A percentile compares a stretch with the other conserved stretches of the same genome.
Conservation (phyloP, 1,284 basidiomycete species). For the Apiotrichum sp. region DNA sequence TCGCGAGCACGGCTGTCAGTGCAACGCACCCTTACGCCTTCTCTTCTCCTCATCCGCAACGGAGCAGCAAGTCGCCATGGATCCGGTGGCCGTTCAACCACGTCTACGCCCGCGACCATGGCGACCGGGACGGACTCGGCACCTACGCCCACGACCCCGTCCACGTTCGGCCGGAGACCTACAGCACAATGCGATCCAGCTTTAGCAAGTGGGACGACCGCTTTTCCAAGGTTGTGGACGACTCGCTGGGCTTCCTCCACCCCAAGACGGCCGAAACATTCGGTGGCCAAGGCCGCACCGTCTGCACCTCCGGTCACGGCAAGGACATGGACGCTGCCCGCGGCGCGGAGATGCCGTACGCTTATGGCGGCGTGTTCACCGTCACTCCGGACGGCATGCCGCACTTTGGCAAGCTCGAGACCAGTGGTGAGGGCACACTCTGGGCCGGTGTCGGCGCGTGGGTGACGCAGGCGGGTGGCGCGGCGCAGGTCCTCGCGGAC, state of each 20-base stretch:
- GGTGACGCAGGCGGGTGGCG: slow-evolving; percentile 28
- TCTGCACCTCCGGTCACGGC: too few species aligned
- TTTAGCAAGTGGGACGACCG: slow-evolving; percentile 18
- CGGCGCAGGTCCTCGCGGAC: slow-evolving; percentile 18
- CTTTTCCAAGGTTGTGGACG: too few species aligned
- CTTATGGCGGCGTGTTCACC: not conserved
- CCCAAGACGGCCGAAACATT: too few species aligned
- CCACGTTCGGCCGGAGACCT: not conserved
- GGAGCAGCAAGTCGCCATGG: slow-evolving; percentile 14
- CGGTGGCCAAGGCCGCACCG: too few species aligned
- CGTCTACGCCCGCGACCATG: slow-evolving; percentile 30
- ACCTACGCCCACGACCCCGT: slow-evolving; percentile 24
- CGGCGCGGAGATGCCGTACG: too few species aligned
- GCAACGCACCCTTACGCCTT: slow-evolving; percentile 28
- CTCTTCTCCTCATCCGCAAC: not conserved
- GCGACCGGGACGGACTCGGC: slow-evolving; percentile 23
- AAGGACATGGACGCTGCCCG: too few species aligned
- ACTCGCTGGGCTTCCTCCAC: too few species aligned
- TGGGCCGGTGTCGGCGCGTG: slow-evolving; percentile 24
- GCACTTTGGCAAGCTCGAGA: slow-evolving; percentile 17
- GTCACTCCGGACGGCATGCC: slow-evolving; percentile 28
- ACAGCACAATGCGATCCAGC: slow-evolving; percentile 3
- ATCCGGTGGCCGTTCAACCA: slow-evolving; percentile 22
- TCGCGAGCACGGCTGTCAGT: slow-evolving; percentile 6
- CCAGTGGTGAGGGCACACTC: slow-evolving; percentile 4